Percentiles rank a stretch among this genome's conserved stretches.
These are phyloP conservation scores for Pelargonium cotyledonis DNA, from an alignment of 441 rosid genomes.

Conservation along the genomic window DNA sequence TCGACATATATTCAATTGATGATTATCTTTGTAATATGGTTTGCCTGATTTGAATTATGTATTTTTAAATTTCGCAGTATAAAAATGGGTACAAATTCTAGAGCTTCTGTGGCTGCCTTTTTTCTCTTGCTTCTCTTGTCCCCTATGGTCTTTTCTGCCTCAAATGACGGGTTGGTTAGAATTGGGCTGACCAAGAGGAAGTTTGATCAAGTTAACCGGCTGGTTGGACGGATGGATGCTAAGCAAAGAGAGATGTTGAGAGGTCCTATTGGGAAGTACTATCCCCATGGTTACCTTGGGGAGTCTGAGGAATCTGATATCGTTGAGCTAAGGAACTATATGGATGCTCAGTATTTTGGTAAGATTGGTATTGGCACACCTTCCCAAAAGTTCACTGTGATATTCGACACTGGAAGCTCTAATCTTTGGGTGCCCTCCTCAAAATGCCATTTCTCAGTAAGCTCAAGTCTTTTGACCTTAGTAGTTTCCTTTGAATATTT, in stretches of 20 bases:
- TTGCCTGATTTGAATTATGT: background rate
- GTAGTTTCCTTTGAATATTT: background rate
- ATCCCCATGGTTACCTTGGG: background rate
- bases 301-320: constrained; percentile 8
- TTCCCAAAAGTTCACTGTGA: constrained; percentile 54
- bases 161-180: constrained; percentile 2
- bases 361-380: constrained; percentile 64
- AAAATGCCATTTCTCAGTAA: constrained; percentile 56
- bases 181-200: constrained; percentile 9
- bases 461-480: constrained; percentile 10
- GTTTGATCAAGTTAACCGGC: constrained; percentile 3
- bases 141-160: background rate
- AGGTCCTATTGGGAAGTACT: constrained; percentile 1
- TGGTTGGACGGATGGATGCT: constrained; percentile 2
- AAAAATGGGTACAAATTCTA: background rate
- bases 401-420: constrained; percentile 67
- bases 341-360: constrained; percentile 31
- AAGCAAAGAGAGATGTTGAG: constrained; percentile 12
- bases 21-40: background rate
- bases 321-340: background rate
- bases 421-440: constrained; percentile 70
- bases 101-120: background rate
- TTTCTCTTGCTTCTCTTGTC: background rate
- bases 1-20: too few relatives aligned
- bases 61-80: background rate